Conservation (phyloP, 495 filamentous ascomycete genomes). For the Rhypophila decipiens region DNA sequence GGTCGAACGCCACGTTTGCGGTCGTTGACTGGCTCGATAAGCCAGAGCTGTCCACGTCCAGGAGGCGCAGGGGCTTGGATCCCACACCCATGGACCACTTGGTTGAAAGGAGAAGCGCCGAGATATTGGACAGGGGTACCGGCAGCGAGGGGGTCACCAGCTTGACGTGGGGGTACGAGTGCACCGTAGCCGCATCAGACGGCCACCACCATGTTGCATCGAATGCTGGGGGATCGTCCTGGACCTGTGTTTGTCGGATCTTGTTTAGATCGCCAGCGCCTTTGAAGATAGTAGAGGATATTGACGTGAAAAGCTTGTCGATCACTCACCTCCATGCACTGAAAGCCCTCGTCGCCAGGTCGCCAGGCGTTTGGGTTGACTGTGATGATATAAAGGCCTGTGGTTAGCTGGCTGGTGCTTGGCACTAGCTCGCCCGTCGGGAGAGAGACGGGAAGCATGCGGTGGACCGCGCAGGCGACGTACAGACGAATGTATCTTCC, state of each 20-base stretch:
- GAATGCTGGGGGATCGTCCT: conserved; percentile 23
- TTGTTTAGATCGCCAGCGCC: too few relatives aligned
- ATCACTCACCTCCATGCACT: conserved; percentile 21
- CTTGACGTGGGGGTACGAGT: conserved; percentile 30
- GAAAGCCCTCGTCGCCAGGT: conserved; percentile 19
- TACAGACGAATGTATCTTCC: conserved; percentile 16
- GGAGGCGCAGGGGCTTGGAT: conserved; percentile 12
- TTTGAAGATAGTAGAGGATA: too few relatives aligned
- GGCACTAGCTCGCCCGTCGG: neutral
- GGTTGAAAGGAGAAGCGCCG: conserved; percentile 17
- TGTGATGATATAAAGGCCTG: neutral
- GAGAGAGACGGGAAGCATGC: neutral
- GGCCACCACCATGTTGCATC: conserved; percentile 25
- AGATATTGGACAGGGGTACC: conserved; percentile 22
- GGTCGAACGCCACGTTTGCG: conserved; percentile 27
- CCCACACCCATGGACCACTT: conserved; percentile 27
- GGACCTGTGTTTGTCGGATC: too few relatives aligned
- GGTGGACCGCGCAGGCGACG: neutral
- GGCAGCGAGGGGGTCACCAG: conserved; percentile 15
- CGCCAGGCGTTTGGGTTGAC: conserved; percentile 27
- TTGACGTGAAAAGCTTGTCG: too few relatives aligned
- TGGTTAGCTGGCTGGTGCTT: neutral
- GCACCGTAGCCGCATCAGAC: conserved; percentile 13
- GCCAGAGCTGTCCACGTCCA: conserved; percentile 11
- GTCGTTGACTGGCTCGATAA: conserved; percentile 10